phyloP scores from a whole-genome alignment of 768 basidiomycete genomes.

The Cystobasidium onofrii region DNA sequence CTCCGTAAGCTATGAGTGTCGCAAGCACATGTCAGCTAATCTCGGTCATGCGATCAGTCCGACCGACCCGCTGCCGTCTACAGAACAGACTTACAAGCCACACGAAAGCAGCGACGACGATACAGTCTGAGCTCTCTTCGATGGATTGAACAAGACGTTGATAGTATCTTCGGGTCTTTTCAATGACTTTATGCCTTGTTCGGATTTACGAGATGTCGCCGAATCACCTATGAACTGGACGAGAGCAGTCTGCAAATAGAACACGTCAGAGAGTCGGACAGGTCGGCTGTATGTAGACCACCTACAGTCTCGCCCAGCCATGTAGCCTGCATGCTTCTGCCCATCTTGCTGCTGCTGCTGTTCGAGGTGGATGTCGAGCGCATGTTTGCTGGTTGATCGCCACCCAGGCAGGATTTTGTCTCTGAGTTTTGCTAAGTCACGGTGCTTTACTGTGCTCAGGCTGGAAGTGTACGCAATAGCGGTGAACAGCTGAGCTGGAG shows the following conservation, averaged over 20 bases:
- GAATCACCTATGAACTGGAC: neutral
- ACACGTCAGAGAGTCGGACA: neutral
- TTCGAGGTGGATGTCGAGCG: neutral
- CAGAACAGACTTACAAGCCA: neutral
- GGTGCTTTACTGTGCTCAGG: no score
- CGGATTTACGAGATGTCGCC: neutral
- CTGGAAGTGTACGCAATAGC: no score
- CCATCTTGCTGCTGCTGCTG: neutral
- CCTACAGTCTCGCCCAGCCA: conserved; percentile 3
- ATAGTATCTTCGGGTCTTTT: neutral
- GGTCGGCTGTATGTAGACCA: neutral
- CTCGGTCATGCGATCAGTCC: neutral
- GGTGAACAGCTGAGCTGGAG: no score
- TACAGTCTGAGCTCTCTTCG: neutral
- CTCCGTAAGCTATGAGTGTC: neutral
- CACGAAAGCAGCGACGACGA: neutral
- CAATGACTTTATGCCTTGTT: neutral
- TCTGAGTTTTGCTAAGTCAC: neutral
- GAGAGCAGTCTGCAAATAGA: neutral
- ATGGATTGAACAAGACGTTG: conserved; percentile 1
- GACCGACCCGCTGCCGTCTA: no score
- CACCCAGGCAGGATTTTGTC: neutral
- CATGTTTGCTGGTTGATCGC: neutral
- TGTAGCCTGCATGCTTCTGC: conserved; percentile 4
- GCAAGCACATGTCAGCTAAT: neutral